Conservation (phyloP, 1,284 basidiomycete species). For the Cutaneotrichosporon sp. region DNA sequence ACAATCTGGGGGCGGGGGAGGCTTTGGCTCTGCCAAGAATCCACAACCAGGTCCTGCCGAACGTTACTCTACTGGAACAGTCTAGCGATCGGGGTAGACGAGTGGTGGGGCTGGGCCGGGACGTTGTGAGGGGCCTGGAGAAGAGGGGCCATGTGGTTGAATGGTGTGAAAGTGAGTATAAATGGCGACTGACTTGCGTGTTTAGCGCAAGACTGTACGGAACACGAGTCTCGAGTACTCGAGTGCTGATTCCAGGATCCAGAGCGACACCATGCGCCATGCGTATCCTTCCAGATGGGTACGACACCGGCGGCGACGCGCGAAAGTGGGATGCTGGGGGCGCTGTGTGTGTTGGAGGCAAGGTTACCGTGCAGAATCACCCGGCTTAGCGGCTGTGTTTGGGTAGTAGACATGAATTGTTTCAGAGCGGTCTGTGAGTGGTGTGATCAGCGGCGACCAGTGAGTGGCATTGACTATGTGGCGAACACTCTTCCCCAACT, state of each 20-base stretch:
- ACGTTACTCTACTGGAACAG: slow-evolving; percentile 35
- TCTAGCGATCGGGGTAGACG: slow-evolving; percentile 22
- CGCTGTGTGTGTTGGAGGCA: slow-evolving; percentile 11
- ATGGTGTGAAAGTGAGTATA: slow-evolving; percentile 30
- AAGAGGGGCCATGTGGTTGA: slow-evolving; percentile 36
- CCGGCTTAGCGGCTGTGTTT: neutral
- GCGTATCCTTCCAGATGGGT: slow-evolving; percentile 26
- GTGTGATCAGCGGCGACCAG: too few relatives aligned
- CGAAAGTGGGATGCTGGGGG: slow-evolving; percentile 40
- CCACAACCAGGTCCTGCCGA: slow-evolving; percentile 48
- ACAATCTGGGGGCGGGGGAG: slow-evolving; percentile 31
- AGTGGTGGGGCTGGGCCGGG: slow-evolving; percentile 32
- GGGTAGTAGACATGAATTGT: neutral
- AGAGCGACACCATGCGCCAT: slow-evolving; percentile 36
- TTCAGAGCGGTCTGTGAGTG: too few relatives aligned
- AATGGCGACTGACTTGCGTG: too few relatives aligned
- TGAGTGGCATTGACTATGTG: too few relatives aligned
- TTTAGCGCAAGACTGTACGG: neutral
- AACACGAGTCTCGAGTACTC: neutral
- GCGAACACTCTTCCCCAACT: too few relatives aligned
- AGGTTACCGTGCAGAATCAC: neutral
- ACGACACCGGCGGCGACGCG: slow-evolving; percentile 36
- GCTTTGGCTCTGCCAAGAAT: slow-evolving; percentile 35
- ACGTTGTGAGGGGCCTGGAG: slow-evolving; percentile 26
- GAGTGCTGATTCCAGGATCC: slow-evolving; percentile 15